phyloP scores from a whole-genome alignment of 768 basidiomycete genomes.

The Collybia sordida region DNA sequence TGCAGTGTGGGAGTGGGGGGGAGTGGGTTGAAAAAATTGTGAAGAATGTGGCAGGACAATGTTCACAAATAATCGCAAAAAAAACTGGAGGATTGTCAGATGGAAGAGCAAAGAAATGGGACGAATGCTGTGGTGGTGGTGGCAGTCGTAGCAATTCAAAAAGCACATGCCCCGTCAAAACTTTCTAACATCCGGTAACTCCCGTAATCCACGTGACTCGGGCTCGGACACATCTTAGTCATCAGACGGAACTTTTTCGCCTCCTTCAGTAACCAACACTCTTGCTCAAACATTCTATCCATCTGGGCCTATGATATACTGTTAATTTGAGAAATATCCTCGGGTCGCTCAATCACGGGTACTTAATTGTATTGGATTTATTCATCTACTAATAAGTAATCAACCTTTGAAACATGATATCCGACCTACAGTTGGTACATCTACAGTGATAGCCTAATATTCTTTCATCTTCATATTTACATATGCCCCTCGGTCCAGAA shows the following conservation, averaged over 20 bases:
- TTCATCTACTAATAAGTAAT: not conserved
- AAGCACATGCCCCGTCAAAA: constrained; percentile 14
- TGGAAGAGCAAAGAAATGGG: not conserved
- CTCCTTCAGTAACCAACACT: too few species aligned
- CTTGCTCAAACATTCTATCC: too few species aligned
- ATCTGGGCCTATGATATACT: too few species aligned
- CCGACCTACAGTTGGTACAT: too few species aligned
- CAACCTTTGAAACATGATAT: too few species aligned
- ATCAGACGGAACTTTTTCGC: too few species aligned
- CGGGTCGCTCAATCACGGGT: too few species aligned
- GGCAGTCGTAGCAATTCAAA: constrained; percentile 24
- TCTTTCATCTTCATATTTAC: not conserved
- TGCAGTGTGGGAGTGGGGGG: constrained; percentile 32
- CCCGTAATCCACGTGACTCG: constrained; percentile 6
- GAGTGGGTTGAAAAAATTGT: constrained; percentile 64
- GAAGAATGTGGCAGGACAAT: constrained; percentile 32
- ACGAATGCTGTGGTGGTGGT: constrained; percentile 15
- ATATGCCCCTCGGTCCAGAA: constrained; percentile 29
- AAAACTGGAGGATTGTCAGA: not conserved
- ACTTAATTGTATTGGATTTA: not conserved
- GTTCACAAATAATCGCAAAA: constrained; percentile 6
- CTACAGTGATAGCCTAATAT: not conserved
- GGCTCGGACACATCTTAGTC: not conserved
- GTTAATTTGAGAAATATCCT: too few species aligned
- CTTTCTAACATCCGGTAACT: constrained; percentile 13